These are phyloP conservation scores for Citrus glauca DNA, from an alignment of 345 rosid species.

Conservation along the genomic window DNA sequence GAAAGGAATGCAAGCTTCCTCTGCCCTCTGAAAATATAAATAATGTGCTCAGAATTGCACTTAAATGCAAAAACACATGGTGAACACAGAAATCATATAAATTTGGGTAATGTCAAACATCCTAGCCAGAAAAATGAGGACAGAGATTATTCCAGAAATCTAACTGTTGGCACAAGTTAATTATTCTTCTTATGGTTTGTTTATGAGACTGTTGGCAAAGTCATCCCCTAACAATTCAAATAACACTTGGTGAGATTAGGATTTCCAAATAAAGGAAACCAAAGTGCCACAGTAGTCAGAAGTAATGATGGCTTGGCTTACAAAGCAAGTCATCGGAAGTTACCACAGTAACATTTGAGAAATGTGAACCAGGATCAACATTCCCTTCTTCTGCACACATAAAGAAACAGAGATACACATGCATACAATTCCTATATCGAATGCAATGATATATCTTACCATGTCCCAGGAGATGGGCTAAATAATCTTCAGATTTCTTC, in stretches of 20 bases:
- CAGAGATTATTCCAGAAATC: neutral
- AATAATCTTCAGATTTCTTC: constrained; percentile 93
- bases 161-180: neutral
- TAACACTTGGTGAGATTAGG: neutral
- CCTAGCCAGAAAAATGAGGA: neutral
- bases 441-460: constrained; percentile 40
- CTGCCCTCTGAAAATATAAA: constrained; percentile 73
- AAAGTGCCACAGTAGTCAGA: neutral
- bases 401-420: neutral
- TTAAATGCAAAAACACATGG: constrained; percentile 6
- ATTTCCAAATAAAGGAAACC: neutral
- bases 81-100: constrained; percentile 1
- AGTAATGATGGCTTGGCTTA: neutral
- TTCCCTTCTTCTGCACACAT: neutral
- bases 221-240: neutral
- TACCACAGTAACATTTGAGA: neutral
- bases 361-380: neutral
- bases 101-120: neutral
- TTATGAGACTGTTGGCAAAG: neutral
- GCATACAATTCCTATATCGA: neutral
- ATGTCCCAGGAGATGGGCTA: constrained; percentile 93
- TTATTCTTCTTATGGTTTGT: neutral
- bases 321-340: neutral
- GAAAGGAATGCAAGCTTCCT: constrained; percentile 87
- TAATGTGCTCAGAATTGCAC: constrained; percentile 9